These are phyloP conservation scores for Venturia asperata DNA, from an alignment of 2,329 filamentous ascomycete species.

Conservation along the genomic window DNA sequence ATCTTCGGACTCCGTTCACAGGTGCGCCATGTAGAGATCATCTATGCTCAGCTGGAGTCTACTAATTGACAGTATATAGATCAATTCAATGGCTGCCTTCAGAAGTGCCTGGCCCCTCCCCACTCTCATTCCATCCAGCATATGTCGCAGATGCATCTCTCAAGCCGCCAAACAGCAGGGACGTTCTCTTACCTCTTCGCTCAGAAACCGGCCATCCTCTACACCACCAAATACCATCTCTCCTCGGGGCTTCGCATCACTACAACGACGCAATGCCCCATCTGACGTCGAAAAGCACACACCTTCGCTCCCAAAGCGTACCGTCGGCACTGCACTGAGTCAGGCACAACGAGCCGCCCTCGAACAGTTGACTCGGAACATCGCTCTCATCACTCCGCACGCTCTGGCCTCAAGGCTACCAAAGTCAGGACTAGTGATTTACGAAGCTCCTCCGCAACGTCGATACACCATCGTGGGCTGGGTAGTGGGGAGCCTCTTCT, in stretches of 20 bases:
- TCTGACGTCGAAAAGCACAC: neutral
- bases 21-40: neutral
- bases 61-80: slow-evolving; percentile 2
- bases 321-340: neutral
- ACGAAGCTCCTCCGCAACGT: slow-evolving; percentile 4
- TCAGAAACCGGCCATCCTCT: neutral
- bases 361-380: neutral
- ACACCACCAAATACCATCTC: neutral
- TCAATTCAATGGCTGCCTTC: slow-evolving; percentile 3
- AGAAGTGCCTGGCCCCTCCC: neutral
- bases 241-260: neutral
- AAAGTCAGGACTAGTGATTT: neutral
- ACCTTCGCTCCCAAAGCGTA: neutral
- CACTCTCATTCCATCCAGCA: neutral
- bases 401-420: neutral
- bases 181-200: neutral
- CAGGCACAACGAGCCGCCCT: neutral
- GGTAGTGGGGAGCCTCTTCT: neutral
- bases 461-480: neutral
- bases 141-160: neutral
- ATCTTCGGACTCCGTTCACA: neutral
- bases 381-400: neutral
- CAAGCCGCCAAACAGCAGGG: slow-evolving; percentile 1
- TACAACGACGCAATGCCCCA: neutral
- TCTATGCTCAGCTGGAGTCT: neutral